These are phyloP conservation scores for Phanerochaete sordida DNA, from an alignment of 768 basidiomycete species.

Conservation along the genomic window DNA sequence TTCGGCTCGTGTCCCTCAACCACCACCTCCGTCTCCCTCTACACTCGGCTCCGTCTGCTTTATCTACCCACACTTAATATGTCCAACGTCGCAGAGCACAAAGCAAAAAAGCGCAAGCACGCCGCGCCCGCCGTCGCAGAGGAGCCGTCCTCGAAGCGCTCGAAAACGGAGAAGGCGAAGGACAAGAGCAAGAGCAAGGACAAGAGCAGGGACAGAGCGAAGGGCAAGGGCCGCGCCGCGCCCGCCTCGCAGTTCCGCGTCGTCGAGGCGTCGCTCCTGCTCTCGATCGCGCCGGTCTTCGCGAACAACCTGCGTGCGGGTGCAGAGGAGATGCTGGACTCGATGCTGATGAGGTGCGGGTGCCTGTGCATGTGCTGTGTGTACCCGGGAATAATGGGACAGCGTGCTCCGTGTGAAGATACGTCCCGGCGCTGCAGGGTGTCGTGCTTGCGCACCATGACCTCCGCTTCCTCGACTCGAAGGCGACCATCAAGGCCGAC, in stretches of 20 bases:
- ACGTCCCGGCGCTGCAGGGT: constrained; percentile 82
- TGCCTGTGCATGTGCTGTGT: constrained; percentile 16
- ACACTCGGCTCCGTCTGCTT: not conserved
- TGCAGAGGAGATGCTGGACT: constrained; percentile 87
- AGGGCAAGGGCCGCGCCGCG: constrained; percentile 23
- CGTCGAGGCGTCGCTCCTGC: constrained; percentile 59
- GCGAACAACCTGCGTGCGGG: constrained; percentile 68
- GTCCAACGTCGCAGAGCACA: constrained; percentile 20
- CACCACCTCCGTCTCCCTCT: not conserved
- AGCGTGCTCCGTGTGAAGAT: constrained; percentile 45
- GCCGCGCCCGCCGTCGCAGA: constrained; percentile 19
- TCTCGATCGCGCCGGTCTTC: constrained; percentile 83
- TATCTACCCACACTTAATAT: constrained; percentile 4
- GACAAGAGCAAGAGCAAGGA: constrained; percentile 26
- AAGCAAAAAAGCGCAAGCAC: constrained; percentile 51
- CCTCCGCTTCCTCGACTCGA: constrained; percentile 58
- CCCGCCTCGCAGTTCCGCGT: constrained; percentile 51
- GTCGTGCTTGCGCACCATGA: constrained; percentile 87
- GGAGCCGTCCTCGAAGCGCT: constrained; percentile 27
- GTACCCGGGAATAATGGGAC: not conserved
- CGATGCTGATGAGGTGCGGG: constrained; percentile 87
- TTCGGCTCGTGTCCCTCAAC: constrained; percentile 3
- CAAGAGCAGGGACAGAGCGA: constrained; percentile 17
- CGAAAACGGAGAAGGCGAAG: constrained; percentile 31
- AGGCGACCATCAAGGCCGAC: constrained; percentile 70